These are phyloP conservation scores for Pseudocercospora fijiensis DNA, from an alignment of 2,329 filamentous ascomycete species.

Conservation along the genomic window DNA sequence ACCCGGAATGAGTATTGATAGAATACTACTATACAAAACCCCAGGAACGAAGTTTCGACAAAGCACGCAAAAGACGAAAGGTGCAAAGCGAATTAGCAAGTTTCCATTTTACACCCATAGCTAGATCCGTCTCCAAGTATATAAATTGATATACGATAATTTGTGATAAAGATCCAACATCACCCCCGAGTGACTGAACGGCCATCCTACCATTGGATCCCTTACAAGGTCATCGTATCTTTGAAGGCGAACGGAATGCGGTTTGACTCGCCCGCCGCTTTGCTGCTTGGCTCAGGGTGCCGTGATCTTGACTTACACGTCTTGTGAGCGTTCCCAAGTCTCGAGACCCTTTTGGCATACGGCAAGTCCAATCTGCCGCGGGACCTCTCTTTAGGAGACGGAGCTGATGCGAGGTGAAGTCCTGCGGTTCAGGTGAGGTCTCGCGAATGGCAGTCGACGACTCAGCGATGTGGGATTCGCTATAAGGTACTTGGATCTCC, in stretches of 20 bases:
- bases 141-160: background rate
- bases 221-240: conserved; percentile 11
- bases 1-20: background rate
- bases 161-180: background rate
- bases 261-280: conserved; percentile 28
- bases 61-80: background rate
- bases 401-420: conserved; percentile 23
- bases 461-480: conserved; percentile 25
- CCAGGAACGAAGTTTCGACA: background rate
- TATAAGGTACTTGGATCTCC: conserved; percentile 27
- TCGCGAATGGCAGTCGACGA: conserved; percentile 25
- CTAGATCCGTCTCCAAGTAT: background rate
- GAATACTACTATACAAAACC: too few relatives aligned
- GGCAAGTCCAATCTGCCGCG: conserved; percentile 22
- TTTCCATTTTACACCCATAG: background rate
- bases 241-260: conserved; percentile 31
- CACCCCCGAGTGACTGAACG: background rate
- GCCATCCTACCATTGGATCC: background rate
- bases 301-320: conserved; percentile 30
- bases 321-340: conserved; percentile 31
- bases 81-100: background rate
- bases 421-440: conserved; percentile 9
- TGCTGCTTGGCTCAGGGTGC: conserved; percentile 32
- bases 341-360: conserved; percentile 16
- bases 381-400: conserved; percentile 17